phyloP scores from a whole-genome alignment of 768 basidiomycete genomes.

The Porphyrellus cyaneotinctus region DNA sequence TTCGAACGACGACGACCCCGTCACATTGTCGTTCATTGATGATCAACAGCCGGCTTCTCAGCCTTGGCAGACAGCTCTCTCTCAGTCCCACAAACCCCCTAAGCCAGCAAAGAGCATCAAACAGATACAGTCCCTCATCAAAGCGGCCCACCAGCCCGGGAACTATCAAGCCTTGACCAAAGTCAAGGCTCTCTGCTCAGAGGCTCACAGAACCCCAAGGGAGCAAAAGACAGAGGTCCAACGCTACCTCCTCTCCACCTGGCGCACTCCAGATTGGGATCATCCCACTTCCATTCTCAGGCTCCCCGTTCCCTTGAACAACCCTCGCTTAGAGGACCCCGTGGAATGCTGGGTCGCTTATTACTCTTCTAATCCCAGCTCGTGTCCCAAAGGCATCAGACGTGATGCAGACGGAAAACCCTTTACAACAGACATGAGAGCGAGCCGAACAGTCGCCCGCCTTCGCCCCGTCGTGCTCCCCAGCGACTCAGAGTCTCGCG shows the following conservation, averaged over 20 bases:
- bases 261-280: slow-evolving; percentile 41
- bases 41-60: slow-evolving; percentile 13
- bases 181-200: slow-evolving; percentile 43
- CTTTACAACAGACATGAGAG: slow-evolving; percentile 40
- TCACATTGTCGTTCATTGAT: slow-evolving; percentile 23
- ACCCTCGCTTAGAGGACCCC: slow-evolving; percentile 45
- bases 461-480: slow-evolving; percentile 38
- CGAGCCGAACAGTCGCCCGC: slow-evolving; percentile 46
- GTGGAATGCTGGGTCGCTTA: slow-evolving; percentile 45
- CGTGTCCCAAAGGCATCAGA: slow-evolving; percentile 47
- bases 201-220: slow-evolving; percentile 41
- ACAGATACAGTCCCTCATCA: slow-evolving; percentile 42
- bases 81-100: slow-evolving; percentile 11
- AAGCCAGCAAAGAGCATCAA: slow-evolving; percentile 36
- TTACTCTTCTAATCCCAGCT: slow-evolving; percentile 40
- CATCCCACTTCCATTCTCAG: slow-evolving; percentile 20
- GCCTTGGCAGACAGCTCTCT: slow-evolving; percentile 23
- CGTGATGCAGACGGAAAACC: slow-evolving; percentile 37
- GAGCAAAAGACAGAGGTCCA: slow-evolving; percentile 45
- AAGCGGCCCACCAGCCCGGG: slow-evolving; percentile 40
- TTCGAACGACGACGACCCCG: slow-evolving; percentile 22
- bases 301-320: slow-evolving; percentile 30
- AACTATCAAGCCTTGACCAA: slow-evolving; percentile 39
- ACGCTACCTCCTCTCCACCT: slow-evolving; percentile 38
- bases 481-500: slow-evolving; percentile 31